These are phyloP conservation scores for Arthroderma sp. DNA, from an alignment of 2,329 filamentous ascomycete species.

Conservation along the genomic window DNA sequence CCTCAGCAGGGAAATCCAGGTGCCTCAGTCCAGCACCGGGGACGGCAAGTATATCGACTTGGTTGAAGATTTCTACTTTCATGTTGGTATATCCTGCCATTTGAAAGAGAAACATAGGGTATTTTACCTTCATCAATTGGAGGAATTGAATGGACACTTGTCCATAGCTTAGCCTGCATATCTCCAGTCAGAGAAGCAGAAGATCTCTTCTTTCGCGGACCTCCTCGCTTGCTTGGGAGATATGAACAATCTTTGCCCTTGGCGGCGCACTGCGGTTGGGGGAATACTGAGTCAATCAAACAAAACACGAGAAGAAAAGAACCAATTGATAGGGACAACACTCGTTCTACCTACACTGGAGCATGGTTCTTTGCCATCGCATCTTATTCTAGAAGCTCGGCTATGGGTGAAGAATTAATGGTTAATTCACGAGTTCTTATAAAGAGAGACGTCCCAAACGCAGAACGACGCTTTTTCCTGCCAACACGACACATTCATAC, in stretches of 20 bases:
- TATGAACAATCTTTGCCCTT: slow-evolving; percentile 31
- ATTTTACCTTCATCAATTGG: slow-evolving; percentile 11
- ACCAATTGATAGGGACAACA: not conserved
- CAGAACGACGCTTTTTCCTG: too few relatives aligned
- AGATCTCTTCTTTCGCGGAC: slow-evolving; percentile 29
- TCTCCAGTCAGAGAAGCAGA: slow-evolving; percentile 2
- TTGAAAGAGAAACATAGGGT: not conserved
- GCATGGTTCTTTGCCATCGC: slow-evolving; percentile 32
- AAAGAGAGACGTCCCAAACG: too few relatives aligned
- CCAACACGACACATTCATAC: too few relatives aligned
- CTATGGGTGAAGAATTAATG: slow-evolving; percentile 12
- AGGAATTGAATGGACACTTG: slow-evolving; percentile 6
- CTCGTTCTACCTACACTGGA: slow-evolving; percentile 24
- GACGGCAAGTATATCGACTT: slow-evolving; percentile 28
- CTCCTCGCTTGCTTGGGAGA: slow-evolving; percentile 31
- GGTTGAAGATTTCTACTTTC: slow-evolving; percentile 23
- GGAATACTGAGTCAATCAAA: too few relatives aligned
- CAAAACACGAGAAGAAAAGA: too few relatives aligned
- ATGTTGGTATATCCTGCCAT: not conserved
- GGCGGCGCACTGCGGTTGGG: slow-evolving; percentile 21
- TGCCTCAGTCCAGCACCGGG: slow-evolving; percentile 28
- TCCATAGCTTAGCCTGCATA: slow-evolving; percentile 4
- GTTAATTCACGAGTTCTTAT: too few relatives aligned
- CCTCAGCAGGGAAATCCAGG: slow-evolving; percentile 25
- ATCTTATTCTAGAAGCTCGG: slow-evolving; percentile 31